Percentiles rank a stretch among this genome's conserved stretches.
Evolutionary conservation across 2,329 filamentous ascomycete genomes (phyloP).

Genomic region (Cercospora berteroae): DNA sequence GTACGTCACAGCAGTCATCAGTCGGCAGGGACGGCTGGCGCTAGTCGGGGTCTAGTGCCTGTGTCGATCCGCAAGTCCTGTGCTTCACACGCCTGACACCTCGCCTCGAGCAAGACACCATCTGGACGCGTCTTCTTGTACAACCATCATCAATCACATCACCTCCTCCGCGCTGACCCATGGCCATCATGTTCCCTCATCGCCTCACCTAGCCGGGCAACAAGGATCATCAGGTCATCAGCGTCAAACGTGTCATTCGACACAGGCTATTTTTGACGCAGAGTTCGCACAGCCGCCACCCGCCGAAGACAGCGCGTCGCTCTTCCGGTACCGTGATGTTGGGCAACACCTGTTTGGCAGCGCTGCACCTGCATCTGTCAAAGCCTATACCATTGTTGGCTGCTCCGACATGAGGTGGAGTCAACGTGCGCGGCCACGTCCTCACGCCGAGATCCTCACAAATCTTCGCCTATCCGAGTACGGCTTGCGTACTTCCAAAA

Average conservation of each 20-base stretch:
- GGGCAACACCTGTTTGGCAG: not conserved
- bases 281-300: not conserved
- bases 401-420: not conserved
- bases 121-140: not conserved
- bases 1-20: not conserved
- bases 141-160: not conserved
- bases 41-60: not conserved
- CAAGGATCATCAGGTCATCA: not conserved
- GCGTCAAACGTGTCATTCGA: not conserved
- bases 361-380: not conserved
- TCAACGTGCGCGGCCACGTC: not conserved
- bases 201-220: not conserved
- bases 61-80: not conserved
- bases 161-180: not conserved
- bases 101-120: not conserved
- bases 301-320: not conserved
- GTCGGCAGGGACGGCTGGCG: not conserved
- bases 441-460: not conserved
- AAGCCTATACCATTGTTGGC: not conserved
- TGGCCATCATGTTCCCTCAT: not conserved
- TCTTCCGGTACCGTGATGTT: not conserved
- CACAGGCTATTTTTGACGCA: slow-evolving; percentile 1
- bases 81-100: not conserved
- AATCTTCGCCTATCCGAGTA: not conserved
- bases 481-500: not conserved